Conservation (phyloP, 1,284 basidiomycete species). For the Ustilago hordei region DNA sequence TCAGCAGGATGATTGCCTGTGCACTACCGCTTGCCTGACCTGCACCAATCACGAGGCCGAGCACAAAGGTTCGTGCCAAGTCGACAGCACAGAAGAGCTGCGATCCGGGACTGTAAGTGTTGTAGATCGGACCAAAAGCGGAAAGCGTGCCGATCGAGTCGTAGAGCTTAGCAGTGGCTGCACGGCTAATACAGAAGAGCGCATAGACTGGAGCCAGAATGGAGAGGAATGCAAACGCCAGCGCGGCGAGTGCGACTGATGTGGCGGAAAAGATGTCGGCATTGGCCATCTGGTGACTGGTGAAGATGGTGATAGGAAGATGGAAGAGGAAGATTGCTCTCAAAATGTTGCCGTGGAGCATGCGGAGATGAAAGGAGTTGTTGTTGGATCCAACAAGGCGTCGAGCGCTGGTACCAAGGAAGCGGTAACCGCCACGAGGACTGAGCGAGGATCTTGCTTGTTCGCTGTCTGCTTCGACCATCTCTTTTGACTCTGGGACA, state of each 20-base stretch:
- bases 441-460: constrained; percentile 42
- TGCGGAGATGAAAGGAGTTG: constrained; percentile 49
- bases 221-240: constrained; percentile 83
- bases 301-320: constrained; percentile 90
- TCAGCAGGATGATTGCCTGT: constrained; percentile 83
- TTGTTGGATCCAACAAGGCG: constrained; percentile 43
- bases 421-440: constrained; percentile 42
- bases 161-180: constrained; percentile 88
- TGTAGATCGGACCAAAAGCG: constrained; percentile 93
- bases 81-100: constrained; percentile 87
- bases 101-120: constrained; percentile 90
- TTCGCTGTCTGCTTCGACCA: constrained; percentile 25
- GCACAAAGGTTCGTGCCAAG: constrained; percentile 82
- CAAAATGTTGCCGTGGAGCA: constrained; percentile 84
- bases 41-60: constrained; percentile 85
- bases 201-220: constrained; percentile 81
- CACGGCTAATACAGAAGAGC: constrained; percentile 80
- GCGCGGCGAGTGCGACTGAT: constrained; percentile 77
- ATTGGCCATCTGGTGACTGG: constrained; percentile 84
- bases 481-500: constrained; percentile 25
- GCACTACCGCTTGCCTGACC: constrained; percentile 89
- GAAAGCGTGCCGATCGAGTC: constrained; percentile 91
- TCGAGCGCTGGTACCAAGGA: constrained; percentile 27
- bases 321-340: constrained; percentile 91
- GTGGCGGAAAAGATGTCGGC: constrained; percentile 73